phyloP scores from a whole-genome alignment of 2,329 filamentous ascomycete species.

The Epichloe gansuensis region DNA sequence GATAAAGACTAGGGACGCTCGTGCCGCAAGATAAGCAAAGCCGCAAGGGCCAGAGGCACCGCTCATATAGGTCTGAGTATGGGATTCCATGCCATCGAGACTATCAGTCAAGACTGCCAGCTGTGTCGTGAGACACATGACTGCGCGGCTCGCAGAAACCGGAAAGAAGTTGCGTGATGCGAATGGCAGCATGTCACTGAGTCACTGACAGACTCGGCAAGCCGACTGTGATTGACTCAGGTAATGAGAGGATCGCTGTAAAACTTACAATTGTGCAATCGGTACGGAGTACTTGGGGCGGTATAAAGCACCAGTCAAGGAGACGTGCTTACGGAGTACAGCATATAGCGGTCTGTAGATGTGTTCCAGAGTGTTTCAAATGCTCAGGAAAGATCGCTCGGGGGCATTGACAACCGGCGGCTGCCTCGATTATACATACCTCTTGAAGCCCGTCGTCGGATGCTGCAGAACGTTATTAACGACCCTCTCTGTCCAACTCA shows the following conservation, averaged over 20 bases:
- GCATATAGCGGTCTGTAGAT: not conserved
- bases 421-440: constrained; percentile 4
- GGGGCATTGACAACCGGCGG: constrained; percentile 1
- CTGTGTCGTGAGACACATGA: not conserved
- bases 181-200: no score
- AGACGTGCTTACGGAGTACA: not conserved
- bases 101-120: not conserved
- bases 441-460: constrained; percentile 1
- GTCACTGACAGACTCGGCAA: not conserved
- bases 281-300: not conserved
- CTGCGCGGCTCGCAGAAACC: not conserved
- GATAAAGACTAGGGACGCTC: constrained; percentile 3
- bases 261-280: constrained; percentile 6
- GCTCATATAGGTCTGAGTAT: not conserved
- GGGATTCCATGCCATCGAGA: not conserved
- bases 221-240: not conserved
- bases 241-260: not conserved
- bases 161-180: no score
- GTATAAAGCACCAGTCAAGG: not conserved
- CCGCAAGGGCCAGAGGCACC: not conserved
- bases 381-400: not conserved
- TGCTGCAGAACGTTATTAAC: constrained; percentile 2
- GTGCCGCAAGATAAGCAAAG: constrained; percentile 6
- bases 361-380: not conserved
- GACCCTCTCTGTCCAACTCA: not conserved